Evolutionary conservation across 345 rosid genomes (phyloP).

Genomic region (Syzygium jambos): DNA sequence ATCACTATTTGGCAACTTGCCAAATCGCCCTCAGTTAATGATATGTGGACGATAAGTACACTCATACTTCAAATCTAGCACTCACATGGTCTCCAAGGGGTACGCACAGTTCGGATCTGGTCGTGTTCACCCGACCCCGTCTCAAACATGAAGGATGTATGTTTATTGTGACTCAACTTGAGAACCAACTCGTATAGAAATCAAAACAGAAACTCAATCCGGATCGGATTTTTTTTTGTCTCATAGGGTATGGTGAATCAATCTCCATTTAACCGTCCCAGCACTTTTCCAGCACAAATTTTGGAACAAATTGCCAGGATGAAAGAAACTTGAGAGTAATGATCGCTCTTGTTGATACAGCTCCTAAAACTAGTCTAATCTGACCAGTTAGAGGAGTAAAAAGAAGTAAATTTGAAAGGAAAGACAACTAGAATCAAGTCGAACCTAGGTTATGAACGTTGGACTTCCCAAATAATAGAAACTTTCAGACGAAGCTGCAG

Average conservation of each 20-base stretch:
- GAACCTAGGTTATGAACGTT: too few relatives aligned
- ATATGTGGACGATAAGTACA: neutral
- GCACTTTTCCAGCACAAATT: neutral
- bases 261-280: neutral
- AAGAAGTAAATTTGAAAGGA: too few relatives aligned
- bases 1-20: too few relatives aligned
- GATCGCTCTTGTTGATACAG: neutral
- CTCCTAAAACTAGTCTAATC: neutral
- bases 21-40: too few relatives aligned
- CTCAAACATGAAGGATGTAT: neutral
- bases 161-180: neutral
- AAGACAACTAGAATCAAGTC: too few relatives aligned
- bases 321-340: neutral
- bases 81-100: neutral
- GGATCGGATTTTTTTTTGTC: neutral
- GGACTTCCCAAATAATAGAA: too few relatives aligned
- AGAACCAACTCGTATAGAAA: neutral
- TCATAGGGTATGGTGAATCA: neutral
- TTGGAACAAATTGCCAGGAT: neutral
- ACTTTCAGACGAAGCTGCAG: neutral
- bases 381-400: neutral
- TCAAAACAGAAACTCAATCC: too few relatives aligned
- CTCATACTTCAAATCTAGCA: neutral
- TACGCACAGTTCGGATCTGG: too few relatives aligned
- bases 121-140: too few relatives aligned